These are phyloP conservation scores for Trichoderma guizhouense DNA, from an alignment of 2,329 filamentous ascomycete genomes.

Conservation along the genomic window DNA sequence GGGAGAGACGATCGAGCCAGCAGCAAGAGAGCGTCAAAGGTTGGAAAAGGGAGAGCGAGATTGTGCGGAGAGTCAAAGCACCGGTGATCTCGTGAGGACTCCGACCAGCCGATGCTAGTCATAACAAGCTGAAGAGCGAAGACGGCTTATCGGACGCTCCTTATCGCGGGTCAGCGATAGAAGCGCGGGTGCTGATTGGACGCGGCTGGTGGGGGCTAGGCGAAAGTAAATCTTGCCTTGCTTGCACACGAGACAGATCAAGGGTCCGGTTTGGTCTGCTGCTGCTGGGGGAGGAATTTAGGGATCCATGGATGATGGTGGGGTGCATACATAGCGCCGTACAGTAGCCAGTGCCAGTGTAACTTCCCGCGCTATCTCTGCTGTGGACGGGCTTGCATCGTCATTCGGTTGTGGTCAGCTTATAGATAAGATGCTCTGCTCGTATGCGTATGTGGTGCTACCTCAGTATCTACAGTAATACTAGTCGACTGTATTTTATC, in stretches of 20 bases:
- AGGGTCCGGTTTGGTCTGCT: background rate
- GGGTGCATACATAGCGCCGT: background rate
- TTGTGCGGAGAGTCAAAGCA: background rate
- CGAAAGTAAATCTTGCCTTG: background rate
- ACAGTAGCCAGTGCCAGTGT: background rate
- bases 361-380: background rate
- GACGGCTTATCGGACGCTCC: background rate
- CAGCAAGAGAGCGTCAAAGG: background rate
- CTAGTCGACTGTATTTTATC: no score
- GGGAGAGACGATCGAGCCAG: background rate
- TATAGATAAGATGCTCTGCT: background rate
- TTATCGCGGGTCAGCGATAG: slow-evolving; percentile 15
- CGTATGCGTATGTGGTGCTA: background rate
- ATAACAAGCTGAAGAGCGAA: background rate
- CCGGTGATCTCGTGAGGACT: slow-evolving; percentile 3
- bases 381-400: background rate
- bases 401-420: background rate
- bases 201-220: background rate
- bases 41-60: background rate
- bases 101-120: slow-evolving; percentile 12
- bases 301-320: background rate
- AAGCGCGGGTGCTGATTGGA: background rate
- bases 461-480: background rate
- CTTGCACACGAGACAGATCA: slow-evolving; percentile 9
- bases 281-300: background rate